These are phyloP conservation scores for Penicillium manginii DNA, from an alignment of 495 filamentous ascomycete genomes.

Conservation along the genomic window DNA sequence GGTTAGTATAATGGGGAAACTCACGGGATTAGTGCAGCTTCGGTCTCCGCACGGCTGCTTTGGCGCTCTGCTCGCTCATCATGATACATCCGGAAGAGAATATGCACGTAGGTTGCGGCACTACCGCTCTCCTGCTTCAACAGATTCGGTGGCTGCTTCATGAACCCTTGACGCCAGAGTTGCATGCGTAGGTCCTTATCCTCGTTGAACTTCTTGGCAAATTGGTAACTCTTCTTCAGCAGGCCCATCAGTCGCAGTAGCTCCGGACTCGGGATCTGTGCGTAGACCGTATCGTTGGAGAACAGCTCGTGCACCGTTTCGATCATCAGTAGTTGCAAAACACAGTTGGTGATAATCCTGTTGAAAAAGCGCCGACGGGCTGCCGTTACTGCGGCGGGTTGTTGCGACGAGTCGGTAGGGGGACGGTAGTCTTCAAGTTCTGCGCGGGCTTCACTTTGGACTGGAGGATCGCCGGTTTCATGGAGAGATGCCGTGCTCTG, in stretches of 20 bases:
- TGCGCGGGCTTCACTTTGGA: conserved; percentile 36
- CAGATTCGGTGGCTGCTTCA: conserved; percentile 99
- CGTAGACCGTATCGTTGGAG: conserved; percentile 94
- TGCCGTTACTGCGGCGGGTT: conserved; percentile 88
- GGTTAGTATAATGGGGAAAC: conserved; percentile 30
- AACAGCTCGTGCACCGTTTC: conserved; percentile 98
- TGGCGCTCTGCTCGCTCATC: conserved; percentile 83
- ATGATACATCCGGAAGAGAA: conserved; percentile 94
- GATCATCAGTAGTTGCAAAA: conserved; percentile 97
- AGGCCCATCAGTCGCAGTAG: conserved; percentile 91
- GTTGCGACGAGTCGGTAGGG: conserved; percentile 66
- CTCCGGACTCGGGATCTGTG: conserved; percentile 84
- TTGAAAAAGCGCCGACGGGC: conserved; percentile 97
- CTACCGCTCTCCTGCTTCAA: conserved; percentile 95
- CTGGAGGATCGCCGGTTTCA: conserved; percentile 45
- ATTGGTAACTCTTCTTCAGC: conserved; percentile 91
- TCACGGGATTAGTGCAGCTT: conserved; percentile 86
- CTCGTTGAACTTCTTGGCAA: conserved; percentile 95
- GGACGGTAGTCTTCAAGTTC: conserved; percentile 91
- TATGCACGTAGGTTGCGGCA: conserved; percentile 90
- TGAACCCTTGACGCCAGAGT: conserved; percentile 96
- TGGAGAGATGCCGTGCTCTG: conserved; percentile 42
- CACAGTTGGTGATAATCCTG: conserved; percentile 98
- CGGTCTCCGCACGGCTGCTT: conserved; percentile 76
- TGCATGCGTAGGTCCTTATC: conserved; percentile 95